phyloP scores from a whole-genome alignment of 139 green algal species.

The Tetratostichococcus sp. region DNA sequence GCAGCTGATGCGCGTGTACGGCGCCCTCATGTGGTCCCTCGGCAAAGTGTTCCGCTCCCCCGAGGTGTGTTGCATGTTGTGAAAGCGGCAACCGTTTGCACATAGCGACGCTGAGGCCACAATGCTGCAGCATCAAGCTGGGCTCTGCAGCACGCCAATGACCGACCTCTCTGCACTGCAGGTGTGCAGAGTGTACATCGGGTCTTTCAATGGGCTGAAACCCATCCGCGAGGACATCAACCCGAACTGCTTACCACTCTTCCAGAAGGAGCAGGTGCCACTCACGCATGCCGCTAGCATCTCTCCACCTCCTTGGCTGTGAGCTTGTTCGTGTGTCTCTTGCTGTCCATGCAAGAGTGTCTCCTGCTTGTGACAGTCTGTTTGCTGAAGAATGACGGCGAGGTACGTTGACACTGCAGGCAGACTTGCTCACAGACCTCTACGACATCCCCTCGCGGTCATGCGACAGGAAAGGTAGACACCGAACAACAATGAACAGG shows the following conservation, averaged over 20 bases:
- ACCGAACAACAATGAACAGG: not conserved
- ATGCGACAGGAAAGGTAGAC: slow-evolving; percentile 67
- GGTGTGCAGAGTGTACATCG: slow-evolving; percentile 90
- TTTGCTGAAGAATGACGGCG: no score
- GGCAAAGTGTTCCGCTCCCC: slow-evolving; percentile 91
- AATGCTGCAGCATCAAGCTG: no score
- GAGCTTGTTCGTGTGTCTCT: no score
- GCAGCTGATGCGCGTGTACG: slow-evolving; percentile 98
- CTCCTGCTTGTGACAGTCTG: no score
- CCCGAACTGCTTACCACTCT: slow-evolving; percentile 72
- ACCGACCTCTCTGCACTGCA: not conserved
- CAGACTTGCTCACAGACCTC: slow-evolving; percentile 85
- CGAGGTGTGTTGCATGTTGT: no score
- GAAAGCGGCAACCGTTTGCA: no score
- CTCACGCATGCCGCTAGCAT: no score
- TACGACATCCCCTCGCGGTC: slow-evolving; percentile 80
- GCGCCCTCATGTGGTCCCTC: slow-evolving; percentile 97
- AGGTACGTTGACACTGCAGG: no score
- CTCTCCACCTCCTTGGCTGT: no score
- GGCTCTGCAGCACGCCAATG: no score
- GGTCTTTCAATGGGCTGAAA: slow-evolving; percentile 70
- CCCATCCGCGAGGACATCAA: slow-evolving; percentile 63
- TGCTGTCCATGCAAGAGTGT: no score
- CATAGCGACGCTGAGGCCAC: no score
- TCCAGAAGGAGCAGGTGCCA: slow-evolving; percentile 81